phyloP scores from a whole-genome alignment of 495 filamentous ascomycete genomes.

The Aspergillus haitiensis region DNA sequence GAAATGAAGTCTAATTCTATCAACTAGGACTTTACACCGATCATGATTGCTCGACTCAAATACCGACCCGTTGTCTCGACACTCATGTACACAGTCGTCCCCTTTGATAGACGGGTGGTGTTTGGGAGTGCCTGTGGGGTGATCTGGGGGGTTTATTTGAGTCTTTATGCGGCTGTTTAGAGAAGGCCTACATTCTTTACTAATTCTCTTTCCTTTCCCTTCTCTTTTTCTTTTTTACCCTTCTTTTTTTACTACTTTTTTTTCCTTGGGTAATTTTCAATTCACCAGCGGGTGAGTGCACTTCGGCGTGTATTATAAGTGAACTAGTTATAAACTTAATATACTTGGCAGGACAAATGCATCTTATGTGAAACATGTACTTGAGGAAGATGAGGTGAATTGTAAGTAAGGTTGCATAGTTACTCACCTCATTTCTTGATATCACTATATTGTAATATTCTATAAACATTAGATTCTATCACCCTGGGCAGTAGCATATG shows the following conservation, averaged over 20 bases:
- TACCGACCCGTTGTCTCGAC: slow-evolving; percentile 83
- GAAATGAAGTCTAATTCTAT: too few relatives aligned
- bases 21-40: slow-evolving; percentile 60
- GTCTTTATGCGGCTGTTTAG: slow-evolving; percentile 58
- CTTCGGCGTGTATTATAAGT: too few relatives aligned
- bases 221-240: not conserved
- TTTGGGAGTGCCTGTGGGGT: slow-evolving; percentile 79
- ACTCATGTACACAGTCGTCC: slow-evolving; percentile 77
- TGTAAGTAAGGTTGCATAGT: too few relatives aligned
- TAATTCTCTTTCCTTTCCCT: slow-evolving; percentile 5
- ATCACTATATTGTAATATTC: not conserved
- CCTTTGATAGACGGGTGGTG: slow-evolving; percentile 71
- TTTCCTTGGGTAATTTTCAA: too few relatives aligned
- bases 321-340: too few relatives aligned
- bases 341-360: not conserved
- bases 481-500: not conserved
- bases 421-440: too few relatives aligned
- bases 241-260: not conserved
- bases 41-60: slow-evolving; percentile 74
- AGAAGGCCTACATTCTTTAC: not conserved
- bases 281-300: too few relatives aligned
- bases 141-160: slow-evolving; percentile 86
- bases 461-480: not conserved
- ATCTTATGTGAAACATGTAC: not conserved
- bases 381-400: not conserved